These are phyloP conservation scores for Limnomonas spitsbergensis DNA, from an alignment of 139 green algal genomes.

Conservation along the genomic window DNA sequence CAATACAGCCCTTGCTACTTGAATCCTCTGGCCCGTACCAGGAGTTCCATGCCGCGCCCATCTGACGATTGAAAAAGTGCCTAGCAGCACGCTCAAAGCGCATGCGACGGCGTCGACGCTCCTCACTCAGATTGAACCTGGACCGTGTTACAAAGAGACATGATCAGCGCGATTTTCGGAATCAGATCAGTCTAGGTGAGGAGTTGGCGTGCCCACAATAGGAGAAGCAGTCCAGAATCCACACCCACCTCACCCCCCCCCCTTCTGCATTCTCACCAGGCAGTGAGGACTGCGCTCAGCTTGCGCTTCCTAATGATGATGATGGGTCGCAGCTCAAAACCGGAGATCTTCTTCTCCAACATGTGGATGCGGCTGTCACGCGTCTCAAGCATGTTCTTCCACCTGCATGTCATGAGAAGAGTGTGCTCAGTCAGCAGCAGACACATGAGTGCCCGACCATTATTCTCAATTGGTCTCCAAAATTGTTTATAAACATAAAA, in stretches of 20 bases:
- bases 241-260: no score
- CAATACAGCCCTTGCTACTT: no score
- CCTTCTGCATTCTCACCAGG: no score
- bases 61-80: slow-evolving; percentile 35
- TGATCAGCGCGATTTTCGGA: neutral
- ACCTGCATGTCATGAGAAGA: no score
- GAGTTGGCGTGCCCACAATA: neutral
- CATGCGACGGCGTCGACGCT: slow-evolving; percentile 22
- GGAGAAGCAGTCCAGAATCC: no score
- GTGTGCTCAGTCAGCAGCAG: no score
- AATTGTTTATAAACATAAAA: no score
- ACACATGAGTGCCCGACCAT: no score
- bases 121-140: slow-evolving; percentile 24
- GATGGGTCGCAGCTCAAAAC: slow-evolving; percentile 58
- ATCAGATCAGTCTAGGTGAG: neutral
- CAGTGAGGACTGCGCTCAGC: slow-evolving; percentile 26
- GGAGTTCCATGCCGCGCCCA: slow-evolving; percentile 49
- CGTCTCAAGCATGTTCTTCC: slow-evolving; percentile 67
- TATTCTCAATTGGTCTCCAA: no score
- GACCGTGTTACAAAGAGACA: neutral
- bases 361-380: slow-evolving; percentile 43
- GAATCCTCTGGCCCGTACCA: no score
- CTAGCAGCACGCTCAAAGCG: slow-evolving; percentile 31
- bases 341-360: slow-evolving; percentile 26
- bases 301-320: slow-evolving; percentile 41